These are phyloP conservation scores for Pisolithus tinctorius DNA, from an alignment of 768 basidiomycete genomes.

Conservation along the genomic window DNA sequence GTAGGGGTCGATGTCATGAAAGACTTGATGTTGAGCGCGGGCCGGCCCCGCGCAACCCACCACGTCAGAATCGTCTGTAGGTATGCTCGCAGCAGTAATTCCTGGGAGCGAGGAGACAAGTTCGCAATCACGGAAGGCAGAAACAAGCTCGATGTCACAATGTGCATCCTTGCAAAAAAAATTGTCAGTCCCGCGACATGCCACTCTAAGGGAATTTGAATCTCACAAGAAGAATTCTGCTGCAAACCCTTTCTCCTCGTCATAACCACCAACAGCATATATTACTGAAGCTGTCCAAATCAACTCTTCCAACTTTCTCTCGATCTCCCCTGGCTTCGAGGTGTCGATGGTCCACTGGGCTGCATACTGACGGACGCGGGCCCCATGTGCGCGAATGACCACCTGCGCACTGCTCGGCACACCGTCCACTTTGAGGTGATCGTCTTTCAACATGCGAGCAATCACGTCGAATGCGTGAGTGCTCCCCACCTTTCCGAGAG, in stretches of 20 bases:
- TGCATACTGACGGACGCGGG: neutral
- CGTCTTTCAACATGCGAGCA: constrained; percentile 46
- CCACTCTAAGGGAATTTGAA: neutral
- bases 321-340: constrained; percentile 26
- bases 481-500: neutral
- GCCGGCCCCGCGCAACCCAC: constrained; percentile 46
- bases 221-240: constrained; percentile 55
- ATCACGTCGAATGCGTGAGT: constrained; percentile 41
- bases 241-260: constrained; percentile 34
- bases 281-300: constrained; percentile 43
- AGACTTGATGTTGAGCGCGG: constrained; percentile 34
- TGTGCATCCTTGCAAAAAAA: constrained; percentile 41
- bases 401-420: constrained; percentile 11
- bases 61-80: constrained; percentile 37
- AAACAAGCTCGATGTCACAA: constrained; percentile 56
- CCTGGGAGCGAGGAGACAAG: constrained; percentile 34
- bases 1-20: constrained; percentile 36
- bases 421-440: constrained; percentile 16
- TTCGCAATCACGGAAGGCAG: constrained; percentile 37
- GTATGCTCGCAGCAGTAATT: constrained; percentile 43
- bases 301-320: constrained; percentile 50
- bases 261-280: constrained; percentile 45
- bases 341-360: constrained; percentile 18
- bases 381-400: constrained; percentile 6
- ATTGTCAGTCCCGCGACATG: too few species aligned